phyloP scores from a whole-genome alignment of 2,329 filamentous ascomycete genomes.

The Pezizomycotina sp. region DNA sequence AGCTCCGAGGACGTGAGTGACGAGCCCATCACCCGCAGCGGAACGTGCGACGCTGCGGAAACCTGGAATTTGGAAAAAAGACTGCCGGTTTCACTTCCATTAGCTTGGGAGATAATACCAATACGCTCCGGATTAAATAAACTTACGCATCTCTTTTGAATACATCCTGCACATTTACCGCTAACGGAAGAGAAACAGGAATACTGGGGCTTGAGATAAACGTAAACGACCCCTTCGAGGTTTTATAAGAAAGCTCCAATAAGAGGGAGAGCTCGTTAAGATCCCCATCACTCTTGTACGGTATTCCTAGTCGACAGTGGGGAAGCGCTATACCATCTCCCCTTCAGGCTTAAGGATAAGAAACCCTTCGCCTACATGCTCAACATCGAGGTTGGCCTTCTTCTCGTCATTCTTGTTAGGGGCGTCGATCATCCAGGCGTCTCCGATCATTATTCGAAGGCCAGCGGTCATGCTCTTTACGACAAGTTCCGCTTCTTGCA shows the following conservation, averaged over 20 bases:
- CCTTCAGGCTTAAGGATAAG: constrained; percentile 19
- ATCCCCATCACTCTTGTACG: constrained; percentile 27
- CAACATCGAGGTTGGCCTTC: constrained; percentile 13
- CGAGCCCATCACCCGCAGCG: constrained; percentile 56
- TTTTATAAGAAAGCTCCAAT: constrained; percentile 55
- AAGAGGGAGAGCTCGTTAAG: constrained; percentile 61
- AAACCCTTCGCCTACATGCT: constrained; percentile 8
- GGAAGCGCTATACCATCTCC: constrained; percentile 21
- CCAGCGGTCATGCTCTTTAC: constrained; percentile 50
- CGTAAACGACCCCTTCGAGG: constrained; percentile 46
- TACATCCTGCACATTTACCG: constrained; percentile 91
- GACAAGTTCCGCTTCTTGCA: constrained; percentile 42
- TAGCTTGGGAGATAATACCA: too few species aligned
- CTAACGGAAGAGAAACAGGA: constrained; percentile 61
- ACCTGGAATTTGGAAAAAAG: constrained; percentile 86
- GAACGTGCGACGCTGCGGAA: constrained; percentile 52
- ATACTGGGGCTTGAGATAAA: constrained; percentile 48
- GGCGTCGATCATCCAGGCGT: constrained; percentile 37
- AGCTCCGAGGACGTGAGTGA: constrained; percentile 52
- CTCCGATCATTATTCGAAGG: constrained; percentile 44
- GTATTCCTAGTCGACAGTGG: constrained; percentile 24
- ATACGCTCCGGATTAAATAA: too few species aligned
- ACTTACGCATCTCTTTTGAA: constrained; percentile 68
- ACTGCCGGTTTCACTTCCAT: too few species aligned
- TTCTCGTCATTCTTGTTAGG: constrained; percentile 33